Conservation (phyloP, 1,284 basidiomycete genomes). For the Golubevia pallescens region DNA sequence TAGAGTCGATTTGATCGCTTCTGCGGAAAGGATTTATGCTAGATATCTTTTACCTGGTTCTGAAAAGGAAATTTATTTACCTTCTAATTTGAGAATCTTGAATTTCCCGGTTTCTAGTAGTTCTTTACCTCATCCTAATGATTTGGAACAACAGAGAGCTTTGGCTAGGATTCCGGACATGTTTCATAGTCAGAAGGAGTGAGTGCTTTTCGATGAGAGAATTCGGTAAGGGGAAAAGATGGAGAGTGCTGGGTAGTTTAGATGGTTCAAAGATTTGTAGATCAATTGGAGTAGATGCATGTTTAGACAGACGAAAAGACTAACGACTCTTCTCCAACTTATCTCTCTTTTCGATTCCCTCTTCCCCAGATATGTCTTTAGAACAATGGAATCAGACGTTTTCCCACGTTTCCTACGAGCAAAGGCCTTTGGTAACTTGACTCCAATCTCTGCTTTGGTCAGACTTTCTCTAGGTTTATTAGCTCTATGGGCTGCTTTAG, state of each 20-base stretch:
- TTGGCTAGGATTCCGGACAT: constrained; percentile 93
- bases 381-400: constrained; percentile 96
- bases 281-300: too few relatives aligned
- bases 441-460: constrained; percentile 84
- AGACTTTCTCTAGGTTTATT: constrained; percentile 76
- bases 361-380: constrained; percentile 74
- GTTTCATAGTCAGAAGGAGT: constrained; percentile 96
- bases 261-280: too few relatives aligned
- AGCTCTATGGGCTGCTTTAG: constrained; percentile 87
- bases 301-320: neutral
- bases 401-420: constrained; percentile 93
- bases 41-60: constrained; percentile 78
- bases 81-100: constrained; percentile 64
- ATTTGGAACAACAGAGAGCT: constrained; percentile 74
- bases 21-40: constrained; percentile 92
- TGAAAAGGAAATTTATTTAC: constrained; percentile 88
- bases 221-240: neutral
- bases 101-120: constrained; percentile 67
- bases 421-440: constrained; percentile 96
- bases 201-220: neutral
- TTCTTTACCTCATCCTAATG: constrained; percentile 71
- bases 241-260: too few relatives aligned
- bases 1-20: constrained; percentile 84
- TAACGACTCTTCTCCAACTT: neutral
- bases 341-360: neutral